Conservation (phyloP, 192 early-diverging fungal genomes). For the Entophlyctis helioformis region DNA sequence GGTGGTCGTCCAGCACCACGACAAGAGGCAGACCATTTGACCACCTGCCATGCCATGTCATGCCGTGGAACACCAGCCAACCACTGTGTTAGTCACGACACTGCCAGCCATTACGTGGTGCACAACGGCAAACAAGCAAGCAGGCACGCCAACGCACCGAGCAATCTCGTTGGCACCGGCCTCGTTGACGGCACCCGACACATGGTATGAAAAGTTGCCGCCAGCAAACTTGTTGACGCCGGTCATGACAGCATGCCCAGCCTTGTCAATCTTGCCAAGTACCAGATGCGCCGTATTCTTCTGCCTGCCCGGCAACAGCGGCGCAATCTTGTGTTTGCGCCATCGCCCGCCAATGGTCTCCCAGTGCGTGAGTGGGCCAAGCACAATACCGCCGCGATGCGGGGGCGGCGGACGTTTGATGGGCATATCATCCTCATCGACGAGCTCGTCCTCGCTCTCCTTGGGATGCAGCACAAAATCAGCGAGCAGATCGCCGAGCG, state of each 20-base stretch:
- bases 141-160: constrained; percentile 4
- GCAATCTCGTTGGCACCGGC: background rate
- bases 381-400: constrained; percentile 1
- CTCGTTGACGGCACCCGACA: constrained; percentile 1
- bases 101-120: too few species aligned
- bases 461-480: background rate
- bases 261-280: background rate
- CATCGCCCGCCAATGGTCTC: constrained; percentile 1
- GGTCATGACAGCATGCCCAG: background rate
- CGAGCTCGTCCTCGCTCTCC: background rate
- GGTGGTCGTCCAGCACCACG: too few species aligned
- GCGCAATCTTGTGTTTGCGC: constrained; percentile 1
- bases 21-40: too few species aligned
- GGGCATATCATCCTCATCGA: too few species aligned
- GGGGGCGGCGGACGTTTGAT: too few species aligned
- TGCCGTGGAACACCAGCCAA: too few species aligned
- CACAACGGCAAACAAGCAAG: too few species aligned
- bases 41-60: too few species aligned
- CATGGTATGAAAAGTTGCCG: background rate
- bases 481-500: background rate
- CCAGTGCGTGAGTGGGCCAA: background rate
- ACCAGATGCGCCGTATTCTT: background rate
- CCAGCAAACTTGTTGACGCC: background rate
- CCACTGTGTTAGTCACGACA: too few species aligned
- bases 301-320: constrained; percentile 1